Percentiles rank a stretch among this genome's conserved stretches.
phyloP scores from a whole-genome alignment of 1,139 yeast genomes.

The Meyerozyma guilliermondii region DNA sequence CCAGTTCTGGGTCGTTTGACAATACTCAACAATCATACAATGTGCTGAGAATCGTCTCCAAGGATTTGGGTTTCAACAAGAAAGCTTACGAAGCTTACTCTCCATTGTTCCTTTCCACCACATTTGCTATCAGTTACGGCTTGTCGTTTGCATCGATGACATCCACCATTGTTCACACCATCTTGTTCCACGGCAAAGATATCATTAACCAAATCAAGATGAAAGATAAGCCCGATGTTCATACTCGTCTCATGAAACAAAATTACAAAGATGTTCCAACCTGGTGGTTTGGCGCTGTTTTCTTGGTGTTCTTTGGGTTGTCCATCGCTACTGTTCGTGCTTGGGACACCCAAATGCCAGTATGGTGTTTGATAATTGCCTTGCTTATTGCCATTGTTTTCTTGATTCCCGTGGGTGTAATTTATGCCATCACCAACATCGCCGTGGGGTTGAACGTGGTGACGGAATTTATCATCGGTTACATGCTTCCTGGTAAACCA shows the following conservation, averaged over 20 bases:
- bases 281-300: slow-evolving; percentile 57
- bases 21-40: slow-evolving; percentile 30
- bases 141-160: slow-evolving; percentile 59
- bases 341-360: slow-evolving; percentile 43
- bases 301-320: slow-evolving; percentile 36
- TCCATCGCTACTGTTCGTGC: slow-evolving; percentile 35
- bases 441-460: slow-evolving; percentile 43
- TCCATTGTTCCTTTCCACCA: slow-evolving; percentile 59
- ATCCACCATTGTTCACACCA: slow-evolving; percentile 52
- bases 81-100: slow-evolving; percentile 51
- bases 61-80: slow-evolving; percentile 37
- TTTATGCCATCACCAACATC: slow-evolving; percentile 38
- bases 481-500: slow-evolving; percentile 46
- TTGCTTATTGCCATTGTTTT: slow-evolving; percentile 36
- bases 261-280: slow-evolving; percentile 56
- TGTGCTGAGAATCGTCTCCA: slow-evolving; percentile 39
- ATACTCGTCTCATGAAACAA: slow-evolving; percentile 53
- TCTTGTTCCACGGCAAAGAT: slow-evolving; percentile 52
- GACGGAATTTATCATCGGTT: slow-evolving; percentile 42
- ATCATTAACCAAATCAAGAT: slow-evolving; percentile 41
- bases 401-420: slow-evolving; percentile 40
- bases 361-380: slow-evolving; percentile 34
- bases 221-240: slow-evolving; percentile 53
- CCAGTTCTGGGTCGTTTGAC: slow-evolving; percentile 35
- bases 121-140: slow-evolving; percentile 59